These are phyloP conservation scores for Cercophora scortea DNA, from an alignment of 495 filamentous ascomycete genomes.

Conservation along the genomic window DNA sequence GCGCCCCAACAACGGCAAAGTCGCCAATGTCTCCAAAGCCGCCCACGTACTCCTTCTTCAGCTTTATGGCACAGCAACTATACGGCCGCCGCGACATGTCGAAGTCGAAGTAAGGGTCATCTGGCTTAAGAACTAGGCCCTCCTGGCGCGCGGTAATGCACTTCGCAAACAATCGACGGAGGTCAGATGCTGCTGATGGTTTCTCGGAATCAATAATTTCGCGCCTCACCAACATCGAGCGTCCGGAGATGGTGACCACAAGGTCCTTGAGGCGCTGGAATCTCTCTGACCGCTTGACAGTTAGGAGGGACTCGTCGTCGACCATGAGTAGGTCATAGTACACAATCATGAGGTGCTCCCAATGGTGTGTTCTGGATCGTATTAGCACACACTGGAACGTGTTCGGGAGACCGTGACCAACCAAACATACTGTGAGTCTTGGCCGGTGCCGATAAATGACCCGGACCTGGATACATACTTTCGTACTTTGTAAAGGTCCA, in stretches of 20 bases:
- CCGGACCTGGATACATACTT: slow-evolving; percentile 73
- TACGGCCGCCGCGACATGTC: slow-evolving; percentile 22
- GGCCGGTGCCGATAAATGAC: slow-evolving; percentile 53
- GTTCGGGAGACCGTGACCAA: not conserved
- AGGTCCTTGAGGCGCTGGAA: slow-evolving; percentile 51
- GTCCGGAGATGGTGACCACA: slow-evolving; percentile 47
- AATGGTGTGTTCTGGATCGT: slow-evolving; percentile 45
- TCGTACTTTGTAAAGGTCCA: slow-evolving; percentile 71
- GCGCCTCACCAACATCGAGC: slow-evolving; percentile 53
- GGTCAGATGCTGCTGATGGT: slow-evolving; percentile 30
- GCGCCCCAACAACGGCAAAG: slow-evolving; percentile 67
- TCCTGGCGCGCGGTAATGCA: slow-evolving; percentile 61
- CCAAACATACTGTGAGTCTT: slow-evolving; percentile 56
- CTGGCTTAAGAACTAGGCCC: slow-evolving; percentile 75
- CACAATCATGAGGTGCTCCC: slow-evolving; percentile 77
- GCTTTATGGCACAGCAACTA: slow-evolving; percentile 60
- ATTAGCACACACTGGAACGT: not conserved
- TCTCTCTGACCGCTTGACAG: slow-evolving; percentile 51
- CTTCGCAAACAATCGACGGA: slow-evolving; percentile 56
- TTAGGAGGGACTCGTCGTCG: slow-evolving; percentile 59
- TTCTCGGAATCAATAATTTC: slow-evolving; percentile 54
- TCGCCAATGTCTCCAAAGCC: slow-evolving; percentile 75
- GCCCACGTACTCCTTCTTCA: slow-evolving; percentile 87
- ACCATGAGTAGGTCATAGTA: slow-evolving; percentile 72
- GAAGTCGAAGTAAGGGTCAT: slow-evolving; percentile 68